Conservation (phyloP, 2,329 filamentous ascomycete genomes). For the Sporothrix protearum region DNA sequence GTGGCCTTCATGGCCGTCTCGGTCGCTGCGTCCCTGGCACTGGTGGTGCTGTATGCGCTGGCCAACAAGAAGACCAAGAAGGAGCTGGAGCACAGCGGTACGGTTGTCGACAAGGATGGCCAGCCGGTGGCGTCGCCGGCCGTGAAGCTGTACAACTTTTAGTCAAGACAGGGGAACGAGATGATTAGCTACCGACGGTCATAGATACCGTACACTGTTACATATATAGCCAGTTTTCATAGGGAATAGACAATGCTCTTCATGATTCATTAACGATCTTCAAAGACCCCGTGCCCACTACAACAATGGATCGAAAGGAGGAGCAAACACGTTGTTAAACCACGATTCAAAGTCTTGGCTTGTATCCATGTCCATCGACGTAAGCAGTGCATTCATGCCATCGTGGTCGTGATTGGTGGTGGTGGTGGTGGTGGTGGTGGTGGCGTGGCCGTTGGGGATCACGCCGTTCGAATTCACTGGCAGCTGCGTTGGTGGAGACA, state of each 20-base stretch:
- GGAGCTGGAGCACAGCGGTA: not conserved
- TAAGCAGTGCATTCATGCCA: not conserved
- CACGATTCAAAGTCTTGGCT: constrained; percentile 23
- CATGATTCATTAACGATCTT: not conserved
- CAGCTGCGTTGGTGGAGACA: not conserved
- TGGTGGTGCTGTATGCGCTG: constrained; percentile 5
- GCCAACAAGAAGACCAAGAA: constrained; percentile 11
- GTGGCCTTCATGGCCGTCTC: constrained; percentile 23
- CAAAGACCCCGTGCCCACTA: not conserved
- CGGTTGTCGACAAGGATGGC: not conserved
- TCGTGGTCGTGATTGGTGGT: not conserved
- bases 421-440: too few relatives aligned
- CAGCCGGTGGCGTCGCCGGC: not conserved
- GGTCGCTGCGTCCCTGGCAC: not conserved
- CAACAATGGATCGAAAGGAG: constrained; percentile 10
- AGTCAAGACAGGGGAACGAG: not conserved
- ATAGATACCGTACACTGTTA: not conserved
- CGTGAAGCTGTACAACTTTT: constrained; percentile 19
- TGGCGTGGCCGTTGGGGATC: not conserved
- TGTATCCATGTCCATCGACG: constrained; percentile 19
- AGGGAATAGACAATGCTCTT: not conserved
- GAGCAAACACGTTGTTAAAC: constrained; percentile 25
- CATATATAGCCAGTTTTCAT: not conserved
- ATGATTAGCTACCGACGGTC: not conserved
- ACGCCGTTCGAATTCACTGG: too few relatives aligned